Conservation (phyloP, 305 asterid species). For the Fraxinus latifolia region DNA sequence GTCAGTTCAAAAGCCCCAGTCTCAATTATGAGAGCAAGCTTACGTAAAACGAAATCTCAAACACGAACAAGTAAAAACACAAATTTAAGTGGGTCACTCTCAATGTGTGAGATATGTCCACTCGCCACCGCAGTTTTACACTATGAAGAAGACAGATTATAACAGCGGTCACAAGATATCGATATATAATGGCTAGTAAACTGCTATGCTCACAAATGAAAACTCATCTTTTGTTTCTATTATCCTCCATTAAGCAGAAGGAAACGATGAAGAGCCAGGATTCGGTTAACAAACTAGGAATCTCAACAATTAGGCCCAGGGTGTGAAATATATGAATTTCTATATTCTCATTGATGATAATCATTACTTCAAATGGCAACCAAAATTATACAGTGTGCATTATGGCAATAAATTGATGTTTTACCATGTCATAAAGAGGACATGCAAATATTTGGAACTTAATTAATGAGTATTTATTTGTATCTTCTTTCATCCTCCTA, state of each 20-base stretch:
- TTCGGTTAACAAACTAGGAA: neutral
- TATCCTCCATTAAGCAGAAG: neutral
- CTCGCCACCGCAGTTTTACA: neutral
- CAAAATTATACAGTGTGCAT: neutral
- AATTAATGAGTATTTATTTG: neutral
- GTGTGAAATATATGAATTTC: neutral
- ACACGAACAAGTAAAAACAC: neutral
- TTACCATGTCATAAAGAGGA: neutral
- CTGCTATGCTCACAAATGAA: neutral
- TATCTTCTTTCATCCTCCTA: neutral
- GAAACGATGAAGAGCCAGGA: neutral
- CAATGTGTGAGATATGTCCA: neutral
- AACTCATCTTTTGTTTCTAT: neutral
- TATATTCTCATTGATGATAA: neutral
- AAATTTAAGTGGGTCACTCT: neutral
- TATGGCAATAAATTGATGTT: neutral
- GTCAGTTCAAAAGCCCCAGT: neutral
- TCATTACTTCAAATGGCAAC: neutral
- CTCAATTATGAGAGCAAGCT: neutral
- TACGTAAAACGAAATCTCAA: neutral
- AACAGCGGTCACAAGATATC: neutral
- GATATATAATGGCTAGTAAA: neutral
- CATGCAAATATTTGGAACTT: neutral
- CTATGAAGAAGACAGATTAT: neutral
- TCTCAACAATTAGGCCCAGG: neutral